Conservation (phyloP, 352 stramenopile species). For the Saprolegnia parasitica region DNA sequence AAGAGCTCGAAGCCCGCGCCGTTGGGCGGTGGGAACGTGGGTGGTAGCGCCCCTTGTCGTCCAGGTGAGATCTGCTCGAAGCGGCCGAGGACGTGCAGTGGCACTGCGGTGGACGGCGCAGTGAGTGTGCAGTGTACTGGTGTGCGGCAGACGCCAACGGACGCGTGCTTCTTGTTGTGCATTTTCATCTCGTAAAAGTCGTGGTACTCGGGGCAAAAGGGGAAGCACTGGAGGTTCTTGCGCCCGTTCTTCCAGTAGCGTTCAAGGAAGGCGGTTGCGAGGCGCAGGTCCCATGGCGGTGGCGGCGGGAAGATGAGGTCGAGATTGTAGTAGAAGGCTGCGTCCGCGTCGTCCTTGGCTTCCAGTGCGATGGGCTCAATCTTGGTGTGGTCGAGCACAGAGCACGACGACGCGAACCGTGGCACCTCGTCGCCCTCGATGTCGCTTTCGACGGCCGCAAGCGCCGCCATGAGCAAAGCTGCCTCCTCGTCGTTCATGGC, state of each 20-base stretch:
- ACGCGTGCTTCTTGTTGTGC: conserved; percentile 84
- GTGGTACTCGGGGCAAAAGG: conserved; percentile 75
- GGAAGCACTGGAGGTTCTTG: conserved; percentile 88
- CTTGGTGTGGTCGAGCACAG: not conserved
- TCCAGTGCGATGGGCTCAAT: not conserved
- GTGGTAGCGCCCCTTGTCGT: conserved; percentile 41
- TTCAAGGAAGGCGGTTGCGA: conserved; percentile 26
- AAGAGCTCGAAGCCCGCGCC: conserved; percentile 63
- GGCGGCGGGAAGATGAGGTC: conserved; percentile 19
- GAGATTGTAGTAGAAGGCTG: conserved; percentile 21
- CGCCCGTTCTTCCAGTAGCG: conserved; percentile 86
- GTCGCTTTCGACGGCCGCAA: conserved; percentile 11
- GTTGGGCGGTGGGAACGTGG: conserved; percentile 35
- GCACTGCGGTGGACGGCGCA: not conserved
- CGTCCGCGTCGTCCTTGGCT: conserved; percentile 4
- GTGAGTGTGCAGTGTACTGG: conserved; percentile 54
- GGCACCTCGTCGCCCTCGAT: not conserved
- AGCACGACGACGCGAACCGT: not conserved
- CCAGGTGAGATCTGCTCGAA: conserved; percentile 60
- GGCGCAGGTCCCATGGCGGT: conserved; percentile 15
- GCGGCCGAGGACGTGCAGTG: conserved; percentile 49
- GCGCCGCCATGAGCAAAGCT: conserved; percentile 21
- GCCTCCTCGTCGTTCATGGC: conserved; percentile 27
- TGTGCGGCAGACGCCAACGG: conserved; percentile 72
- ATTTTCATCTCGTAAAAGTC: conserved; percentile 90